Evolutionary conservation across 495 filamentous ascomycete species (phyloP), one percentile per base, ranked within the genome.

Genomic region (Annulohypoxylon nitens): DNA sequence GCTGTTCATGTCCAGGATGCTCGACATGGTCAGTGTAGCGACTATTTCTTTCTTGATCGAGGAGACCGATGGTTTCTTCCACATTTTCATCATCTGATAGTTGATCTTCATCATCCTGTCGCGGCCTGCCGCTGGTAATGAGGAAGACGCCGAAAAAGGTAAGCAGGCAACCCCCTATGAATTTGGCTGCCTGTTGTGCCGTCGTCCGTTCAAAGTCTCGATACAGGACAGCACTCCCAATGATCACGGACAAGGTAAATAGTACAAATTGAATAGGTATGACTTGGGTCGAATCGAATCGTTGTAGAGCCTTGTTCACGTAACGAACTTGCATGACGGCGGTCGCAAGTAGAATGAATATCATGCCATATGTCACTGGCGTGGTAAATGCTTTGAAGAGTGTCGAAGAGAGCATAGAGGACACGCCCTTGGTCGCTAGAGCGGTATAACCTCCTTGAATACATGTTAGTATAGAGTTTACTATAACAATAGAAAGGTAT

Each of bases 251-350:
- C 5, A 99, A 84, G 0, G 96, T 99, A 79, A 99, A 99, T 43
- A 97, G 86, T 26, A 99, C 96, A 73, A 99, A 99, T 76, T 99
- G 96, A 11, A 93, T 93, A 2, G 96, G 96, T 61, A 99, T 98
- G 69, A 99, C 96, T 75, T 97, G 93, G 0, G 96, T 99, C 0
- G 95, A 95, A 79, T 97, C 93, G 82, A 99, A 99, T 61, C 93
- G 90, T 78, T 97, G 94, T 18, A 99, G 84, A 1, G 96, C 95
- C 55, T 94, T 93, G 83, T 99, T 99, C 70, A 99, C 86, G 78
- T 98, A 99, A 69, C 91, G 93, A 70, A 99, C 93, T 81, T 99
- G 96, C 88, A 98, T 92, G 61, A 98, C 82, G 18, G 96, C 96
- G 7, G 95, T 97, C 33, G 81, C 89, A 6, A 95, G 83, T 14